These are phyloP conservation scores for Phytopythium vexans DNA, from an alignment of 352 stramenopile genomes.

Conservation along the genomic window DNA sequence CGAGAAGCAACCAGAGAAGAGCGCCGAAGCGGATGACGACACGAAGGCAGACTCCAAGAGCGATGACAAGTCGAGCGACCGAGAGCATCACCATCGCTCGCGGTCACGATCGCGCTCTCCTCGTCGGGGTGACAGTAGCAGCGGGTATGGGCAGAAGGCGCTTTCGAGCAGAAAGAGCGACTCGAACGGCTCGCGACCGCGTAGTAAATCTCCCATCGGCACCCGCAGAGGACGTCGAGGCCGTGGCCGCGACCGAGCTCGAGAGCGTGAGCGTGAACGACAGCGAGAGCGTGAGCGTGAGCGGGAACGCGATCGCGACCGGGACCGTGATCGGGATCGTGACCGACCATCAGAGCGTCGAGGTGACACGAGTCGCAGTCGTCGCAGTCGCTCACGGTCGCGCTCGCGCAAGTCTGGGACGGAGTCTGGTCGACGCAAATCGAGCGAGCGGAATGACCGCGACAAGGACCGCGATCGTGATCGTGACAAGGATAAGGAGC, in stretches of 20 bases:
- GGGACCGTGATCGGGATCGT: conserved; percentile 12
- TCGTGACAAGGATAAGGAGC: conserved; percentile 15
- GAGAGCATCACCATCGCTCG: conserved; percentile 19
- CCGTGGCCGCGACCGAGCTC: too few relatives aligned
- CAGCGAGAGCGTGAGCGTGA: too few relatives aligned
- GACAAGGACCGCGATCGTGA: conserved; percentile 21
- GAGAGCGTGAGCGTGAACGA: too few relatives aligned
- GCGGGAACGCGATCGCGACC: conserved; percentile 17
- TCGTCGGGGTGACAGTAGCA: conserved; percentile 14
- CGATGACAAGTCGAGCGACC: conserved; percentile 27
- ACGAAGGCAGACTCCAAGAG: conserved; percentile 20
- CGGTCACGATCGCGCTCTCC: conserved; percentile 13
- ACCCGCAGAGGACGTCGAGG: too few relatives aligned
- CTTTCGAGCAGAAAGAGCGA: conserved; percentile 28
- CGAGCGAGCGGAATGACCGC: conserved; percentile 19
- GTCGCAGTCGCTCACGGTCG: conserved; percentile 44
- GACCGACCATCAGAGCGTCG: conserved; percentile 19
- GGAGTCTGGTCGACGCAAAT: conserved; percentile 27
- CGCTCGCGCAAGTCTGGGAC: conserved; percentile 33
- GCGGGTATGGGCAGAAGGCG: conserved; percentile 21
- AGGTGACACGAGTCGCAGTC: conserved; percentile 20
- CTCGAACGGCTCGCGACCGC: conserved; percentile 1
- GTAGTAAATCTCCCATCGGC: too few relatives aligned
- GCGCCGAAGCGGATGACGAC: conserved; percentile 8
- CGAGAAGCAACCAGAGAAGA: conserved; percentile 7